Evolutionary conservation across 2,329 filamentous ascomycete genomes (phyloP), one percentile per base, ranked within the genome.

Genomic region (Trichoderma polysporum): DNA sequence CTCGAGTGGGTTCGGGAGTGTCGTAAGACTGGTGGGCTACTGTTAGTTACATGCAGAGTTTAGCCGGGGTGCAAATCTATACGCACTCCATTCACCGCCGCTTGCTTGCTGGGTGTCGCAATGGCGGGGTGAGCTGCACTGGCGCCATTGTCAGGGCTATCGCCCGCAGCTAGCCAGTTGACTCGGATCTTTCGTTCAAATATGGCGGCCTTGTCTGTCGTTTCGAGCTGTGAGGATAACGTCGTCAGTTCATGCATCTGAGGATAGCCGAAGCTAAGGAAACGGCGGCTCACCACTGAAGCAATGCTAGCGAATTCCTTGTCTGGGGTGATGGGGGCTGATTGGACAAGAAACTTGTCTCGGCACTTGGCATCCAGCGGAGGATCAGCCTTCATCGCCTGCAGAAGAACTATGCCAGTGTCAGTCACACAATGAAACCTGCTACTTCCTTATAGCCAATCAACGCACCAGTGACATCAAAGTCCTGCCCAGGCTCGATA

Each of bases 271-370:
- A 5, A 31, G 54, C 4, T 8, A 17, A 29, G 50, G 3, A 41
- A 33, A 41, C 15, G 22, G 15, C 15, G 41, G 79, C 90, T 74
- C 85, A 96, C 93, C 75, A 97, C 92, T 53, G 91, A 86, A 57
- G 90, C 85, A 69, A 97, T 88, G 76, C 91, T 96, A 68, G 85
- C 84, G 74, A 92, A 92, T 75, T 97, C 93, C 81, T 93, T 92
- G 75, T 97, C 92, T 70, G 89, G 85, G 25, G 90, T 90, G 71
- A 97, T 91, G 60, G 89, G 85, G 57, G 97, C 92, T 29, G 94
- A 96, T 81, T 98, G 94, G 39, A 98, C 94, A 64, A 98, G 87
- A 80, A 98, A 98, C 83, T 98, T 98, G 86, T 98, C 94, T 79
- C 92, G 91, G 83, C 95, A 99, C 79, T 93, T 94, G 69, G 91